Evolutionary conservation across 441 rosid genomes (phyloP).

Genomic region (Sinapis alba): DNA sequence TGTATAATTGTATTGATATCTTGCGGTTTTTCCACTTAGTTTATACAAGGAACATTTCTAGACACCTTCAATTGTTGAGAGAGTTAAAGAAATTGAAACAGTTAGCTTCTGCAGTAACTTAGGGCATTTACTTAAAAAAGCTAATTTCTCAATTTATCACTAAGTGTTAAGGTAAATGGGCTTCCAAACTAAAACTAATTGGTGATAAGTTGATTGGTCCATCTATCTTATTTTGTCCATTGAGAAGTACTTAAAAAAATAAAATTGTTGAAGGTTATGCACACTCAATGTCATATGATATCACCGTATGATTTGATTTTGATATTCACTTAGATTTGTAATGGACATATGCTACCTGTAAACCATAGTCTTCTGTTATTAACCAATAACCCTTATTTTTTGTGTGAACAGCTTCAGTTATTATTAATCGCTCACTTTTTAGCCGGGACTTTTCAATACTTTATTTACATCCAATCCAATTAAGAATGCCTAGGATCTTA

Average conservation of each 20-base stretch:
- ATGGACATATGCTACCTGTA: conserved; percentile 13
- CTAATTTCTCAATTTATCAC: not conserved
- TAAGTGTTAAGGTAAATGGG: too few species aligned
- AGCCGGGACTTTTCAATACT: not conserved
- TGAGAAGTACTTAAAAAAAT: not conserved
- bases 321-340: conserved; percentile 1
- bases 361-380: conserved; percentile 1
- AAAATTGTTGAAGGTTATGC: not conserved
- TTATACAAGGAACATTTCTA: not conserved
- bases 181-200: too few species aligned
- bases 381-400: conserved; percentile 20
- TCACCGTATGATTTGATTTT: not conserved
- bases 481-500: conserved; percentile 17
- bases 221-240: too few species aligned
- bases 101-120: conserved; percentile 4
- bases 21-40: not conserved
- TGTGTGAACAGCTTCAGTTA: not conserved
- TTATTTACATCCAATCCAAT: conserved; percentile 2
- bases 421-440: not conserved
- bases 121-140: not conserved
- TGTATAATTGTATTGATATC: not conserved
- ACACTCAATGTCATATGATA: not conserved
- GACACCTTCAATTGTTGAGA: not conserved
- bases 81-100: conserved; percentile 8
- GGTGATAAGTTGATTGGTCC: too few species aligned